Conservation (phyloP, 2,329 filamentous ascomycete genomes). For the Arthroderma sp. region DNA sequence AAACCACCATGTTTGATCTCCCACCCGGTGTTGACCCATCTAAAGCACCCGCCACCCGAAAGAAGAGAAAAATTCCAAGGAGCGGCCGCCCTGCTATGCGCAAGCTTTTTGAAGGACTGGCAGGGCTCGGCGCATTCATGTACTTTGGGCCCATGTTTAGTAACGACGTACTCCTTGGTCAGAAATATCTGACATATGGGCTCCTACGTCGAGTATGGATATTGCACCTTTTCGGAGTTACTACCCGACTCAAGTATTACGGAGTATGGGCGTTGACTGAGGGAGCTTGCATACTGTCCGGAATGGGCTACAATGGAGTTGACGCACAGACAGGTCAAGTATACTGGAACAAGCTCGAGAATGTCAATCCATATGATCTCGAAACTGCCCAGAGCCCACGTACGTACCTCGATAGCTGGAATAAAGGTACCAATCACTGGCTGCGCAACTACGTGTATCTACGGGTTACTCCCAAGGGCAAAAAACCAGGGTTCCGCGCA, state of each 20-base stretch:
- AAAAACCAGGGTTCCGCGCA: slow-evolving; percentile 91
- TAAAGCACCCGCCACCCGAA: slow-evolving; percentile 72
- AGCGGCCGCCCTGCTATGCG: slow-evolving; percentile 72
- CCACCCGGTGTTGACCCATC: slow-evolving; percentile 68
- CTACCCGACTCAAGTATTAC: slow-evolving; percentile 84
- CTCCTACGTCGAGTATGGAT: slow-evolving; percentile 63
- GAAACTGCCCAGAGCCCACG: slow-evolving; percentile 90
- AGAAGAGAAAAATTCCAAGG: slow-evolving; percentile 82
- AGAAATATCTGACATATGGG: slow-evolving; percentile 52
- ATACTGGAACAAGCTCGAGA: slow-evolving; percentile 79
- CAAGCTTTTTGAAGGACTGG: slow-evolving; percentile 59
- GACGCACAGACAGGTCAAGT: slow-evolving; percentile 74
- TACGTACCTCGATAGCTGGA: slow-evolving; percentile 84
- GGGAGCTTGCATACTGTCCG: slow-evolving; percentile 84
- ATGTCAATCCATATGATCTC: slow-evolving; percentile 73
- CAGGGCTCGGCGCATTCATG: slow-evolving; percentile 70
- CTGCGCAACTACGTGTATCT: slow-evolving; percentile 91
- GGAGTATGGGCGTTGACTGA: slow-evolving; percentile 90
- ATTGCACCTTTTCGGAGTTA: slow-evolving; percentile 72
- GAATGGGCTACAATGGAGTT: slow-evolving; percentile 86
- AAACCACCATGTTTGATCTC: slow-evolving; percentile 86
- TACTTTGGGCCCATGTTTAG: slow-evolving; percentile 57
- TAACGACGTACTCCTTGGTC: slow-evolving; percentile 48
- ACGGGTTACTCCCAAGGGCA: slow-evolving; percentile 83
- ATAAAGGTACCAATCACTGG: slow-evolving; percentile 98